These are phyloP conservation scores for Scorias spongiosa DNA, from an alignment of 2,329 filamentous ascomycete species.

Conservation along the genomic window DNA sequence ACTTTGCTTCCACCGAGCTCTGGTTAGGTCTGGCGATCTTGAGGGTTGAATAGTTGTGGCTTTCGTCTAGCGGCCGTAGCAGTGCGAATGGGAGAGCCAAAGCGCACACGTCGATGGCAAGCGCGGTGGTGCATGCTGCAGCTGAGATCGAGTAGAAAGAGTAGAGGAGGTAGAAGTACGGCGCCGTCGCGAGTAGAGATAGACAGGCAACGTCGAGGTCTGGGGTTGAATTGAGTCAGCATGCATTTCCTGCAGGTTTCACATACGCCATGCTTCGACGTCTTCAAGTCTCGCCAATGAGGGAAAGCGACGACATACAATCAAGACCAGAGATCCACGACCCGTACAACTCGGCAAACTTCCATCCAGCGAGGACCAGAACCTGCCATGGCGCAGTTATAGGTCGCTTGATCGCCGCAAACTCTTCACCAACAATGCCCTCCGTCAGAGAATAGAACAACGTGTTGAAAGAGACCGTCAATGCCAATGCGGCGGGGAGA, in stretches of 20 bases:
- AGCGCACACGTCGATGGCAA: slow-evolving; percentile 53
- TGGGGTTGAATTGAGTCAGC: slow-evolving; percentile 8
- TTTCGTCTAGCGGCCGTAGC: slow-evolving; percentile 50
- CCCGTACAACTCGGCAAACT: slow-evolving; percentile 51
- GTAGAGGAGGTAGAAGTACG: slow-evolving; percentile 58
- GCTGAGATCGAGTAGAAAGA: slow-evolving; percentile 62
- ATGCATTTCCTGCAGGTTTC: not conserved
- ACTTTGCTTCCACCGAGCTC: not conserved
- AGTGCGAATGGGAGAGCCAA: slow-evolving; percentile 60
- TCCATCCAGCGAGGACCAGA: slow-evolving; percentile 36
- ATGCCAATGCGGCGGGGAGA: not conserved
- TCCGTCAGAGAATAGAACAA: slow-evolving; percentile 41
- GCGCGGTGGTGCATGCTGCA: slow-evolving; percentile 43
- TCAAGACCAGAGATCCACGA: slow-evolving; percentile 65
- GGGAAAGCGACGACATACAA: slow-evolving; percentile 31
- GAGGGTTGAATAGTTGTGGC: slow-evolving; percentile 35
- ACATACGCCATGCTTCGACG: not conserved
- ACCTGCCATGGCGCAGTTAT: slow-evolving; percentile 49
- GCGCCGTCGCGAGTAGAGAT: slow-evolving; percentile 54
- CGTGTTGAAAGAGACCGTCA: slow-evolving; percentile 2
- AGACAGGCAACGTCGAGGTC: slow-evolving; percentile 30
- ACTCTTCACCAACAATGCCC: slow-evolving; percentile 46
- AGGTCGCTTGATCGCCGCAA: slow-evolving; percentile 51
- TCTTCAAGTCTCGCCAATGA: not conserved
- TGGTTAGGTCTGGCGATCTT: not conserved